Base-by-base conservation (phyloP, 2,329 filamentous ascomycete genomes). In the Talaromyces pinophilus region DNA sequence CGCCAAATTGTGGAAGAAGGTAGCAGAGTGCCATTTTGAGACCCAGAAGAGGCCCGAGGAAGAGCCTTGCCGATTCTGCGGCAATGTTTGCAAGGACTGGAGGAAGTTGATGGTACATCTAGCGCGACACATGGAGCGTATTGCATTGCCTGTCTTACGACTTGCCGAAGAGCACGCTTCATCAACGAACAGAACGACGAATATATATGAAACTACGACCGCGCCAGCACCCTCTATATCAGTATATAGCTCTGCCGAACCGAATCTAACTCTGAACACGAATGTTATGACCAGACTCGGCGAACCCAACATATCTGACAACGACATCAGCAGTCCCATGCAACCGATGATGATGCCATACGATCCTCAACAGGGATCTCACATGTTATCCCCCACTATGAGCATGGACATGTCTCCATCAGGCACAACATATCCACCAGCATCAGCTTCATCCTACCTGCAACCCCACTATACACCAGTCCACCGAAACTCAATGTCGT, bases 91-190 rank as follows among this genome's bases (percentile, higher is more conserved):
- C 77, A 87, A 86, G 40, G 92, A 88, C 46, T 97, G 92, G 92
- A 97, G 96, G 84, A 96, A 96, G 80, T 82, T 97, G 67, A 96
- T 92, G 0, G 92, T 95, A n/a, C 93, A 97, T 78, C 80, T 97
- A 75, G 92, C 92, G 60, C 94, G 94, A 77, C 93, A 97, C 76
- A 95, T 97, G 92, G 92, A 97, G 77, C 88, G 92, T 70, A 91
- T 97, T 74, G 92, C 91, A 72, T 86, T 97, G 74, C 93, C 93
- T 0, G 87, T 97, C 38, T 82, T 96, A 65, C 75, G 78, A 60
- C 74, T 85, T 54, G 80, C 82, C 48, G 78, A 77, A 62, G 79
- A 82, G 17, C 38, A 60, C 17, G 19, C 61, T 17, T 60, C 65
- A 17, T 54, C 57, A 33, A 50, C 57, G 3, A 42, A 35, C 7